A percentile compares a stretch with the other conserved stretches of the same genome.
These are phyloP conservation scores for Cantharellus anzutake DNA, from an alignment of 768 basidiomycete genomes.

Conservation along the genomic window DNA sequence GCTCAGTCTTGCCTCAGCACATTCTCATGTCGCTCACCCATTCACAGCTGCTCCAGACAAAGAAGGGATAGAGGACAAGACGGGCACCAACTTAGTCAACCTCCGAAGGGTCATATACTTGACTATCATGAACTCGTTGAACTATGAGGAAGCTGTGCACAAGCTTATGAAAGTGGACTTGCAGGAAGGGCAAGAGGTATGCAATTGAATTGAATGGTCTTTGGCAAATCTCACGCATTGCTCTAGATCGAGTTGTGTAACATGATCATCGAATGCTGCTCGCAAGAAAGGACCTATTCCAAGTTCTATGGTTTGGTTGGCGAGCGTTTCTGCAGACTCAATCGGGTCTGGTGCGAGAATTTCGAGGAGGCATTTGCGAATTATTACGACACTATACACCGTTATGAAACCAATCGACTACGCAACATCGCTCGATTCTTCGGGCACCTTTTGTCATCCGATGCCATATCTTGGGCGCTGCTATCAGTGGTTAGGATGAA, in stretches of 20 bases:
- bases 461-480: slow-evolving; percentile 78
- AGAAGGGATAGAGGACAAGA: slow-evolving; percentile 83
- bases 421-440: slow-evolving; percentile 97
- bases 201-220: slow-evolving; percentile 5
- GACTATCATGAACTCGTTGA: slow-evolving; percentile 93
- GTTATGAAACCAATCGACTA: slow-evolving; percentile 95
- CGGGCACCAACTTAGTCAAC: slow-evolving; percentile 91
- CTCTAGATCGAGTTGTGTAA: slow-evolving; percentile 79
- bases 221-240: neutral
- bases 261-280: slow-evolving; percentile 99
- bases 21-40: neutral
- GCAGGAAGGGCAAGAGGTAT: slow-evolving; percentile 83
- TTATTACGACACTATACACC: slow-evolving; percentile 93
- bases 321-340: slow-evolving; percentile 92
- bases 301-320: slow-evolving; percentile 94
- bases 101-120: slow-evolving; percentile 85
- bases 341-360: slow-evolving; percentile 81
- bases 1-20: slow-evolving; percentile 12
- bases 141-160: slow-evolving; percentile 97
- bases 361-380: slow-evolving; percentile 73
- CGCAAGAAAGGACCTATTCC: slow-evolving; percentile 94
- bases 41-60: slow-evolving; percentile 48
- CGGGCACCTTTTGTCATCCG: slow-evolving; percentile 73
- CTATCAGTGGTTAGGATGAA: slow-evolving; percentile 79
- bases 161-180: slow-evolving; percentile 89